phyloP scores from a whole-genome alignment of 2,329 filamentous ascomycete species.

The Penicillium sp. region DNA sequence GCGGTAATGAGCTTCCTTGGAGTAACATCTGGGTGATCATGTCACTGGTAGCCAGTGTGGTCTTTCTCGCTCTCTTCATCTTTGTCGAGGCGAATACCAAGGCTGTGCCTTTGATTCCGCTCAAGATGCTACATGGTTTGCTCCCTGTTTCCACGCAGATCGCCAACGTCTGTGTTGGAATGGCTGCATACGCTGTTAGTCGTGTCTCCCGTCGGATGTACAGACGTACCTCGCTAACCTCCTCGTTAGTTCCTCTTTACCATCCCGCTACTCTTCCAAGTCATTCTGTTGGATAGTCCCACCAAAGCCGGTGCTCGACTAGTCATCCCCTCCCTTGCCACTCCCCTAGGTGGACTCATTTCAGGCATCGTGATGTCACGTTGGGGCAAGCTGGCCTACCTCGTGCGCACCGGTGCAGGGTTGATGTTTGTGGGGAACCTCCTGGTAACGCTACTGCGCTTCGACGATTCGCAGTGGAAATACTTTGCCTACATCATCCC shows the following conservation, averaged over 20 bases:
- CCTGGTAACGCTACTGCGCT: conserved; percentile 46
- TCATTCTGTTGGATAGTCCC: conserved; percentile 47
- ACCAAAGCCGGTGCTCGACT: conserved; percentile 51
- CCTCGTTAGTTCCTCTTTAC: conserved; percentile 50
- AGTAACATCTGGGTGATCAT: conserved; percentile 45
- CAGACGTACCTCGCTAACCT: not conserved
- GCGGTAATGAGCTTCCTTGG: conserved; percentile 53
- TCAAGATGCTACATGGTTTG: conserved; percentile 58
- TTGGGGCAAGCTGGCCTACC: conserved; percentile 48
- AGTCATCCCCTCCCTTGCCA: conserved; percentile 51
- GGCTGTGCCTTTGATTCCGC: conserved; percentile 50
- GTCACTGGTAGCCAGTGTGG: conserved; percentile 42
- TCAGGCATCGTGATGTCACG: conserved; percentile 54
- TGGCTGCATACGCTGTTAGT: conserved; percentile 66
- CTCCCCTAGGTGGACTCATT: conserved; percentile 49
- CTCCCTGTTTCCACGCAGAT: conserved; percentile 61
- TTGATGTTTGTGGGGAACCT: conserved; percentile 52
- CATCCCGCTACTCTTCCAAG: conserved; percentile 51
- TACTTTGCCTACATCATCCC: conserved; percentile 52
- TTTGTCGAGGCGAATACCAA: conserved; percentile 46
- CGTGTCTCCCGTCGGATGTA: not conserved
- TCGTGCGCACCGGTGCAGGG: conserved; percentile 46
- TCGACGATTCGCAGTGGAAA: conserved; percentile 50
- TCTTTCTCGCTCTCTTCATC: conserved; percentile 44
- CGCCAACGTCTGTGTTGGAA: conserved; percentile 64